phyloP scores from a whole-genome alignment of 768 basidiomycete genomes.

The Suillus brevipes region DNA sequence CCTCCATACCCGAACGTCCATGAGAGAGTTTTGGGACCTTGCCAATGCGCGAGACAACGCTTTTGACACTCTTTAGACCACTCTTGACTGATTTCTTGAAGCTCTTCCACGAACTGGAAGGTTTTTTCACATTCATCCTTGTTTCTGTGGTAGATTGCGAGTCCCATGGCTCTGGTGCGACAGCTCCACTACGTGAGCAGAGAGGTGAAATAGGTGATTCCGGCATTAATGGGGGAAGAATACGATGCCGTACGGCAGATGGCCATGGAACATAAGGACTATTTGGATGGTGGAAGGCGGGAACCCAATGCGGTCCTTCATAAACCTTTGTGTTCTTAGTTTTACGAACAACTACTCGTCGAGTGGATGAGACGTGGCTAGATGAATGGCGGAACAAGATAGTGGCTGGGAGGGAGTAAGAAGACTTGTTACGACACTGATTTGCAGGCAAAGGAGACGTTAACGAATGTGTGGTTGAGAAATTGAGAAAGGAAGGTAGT shows the following conservation, averaged over 20 bases:
- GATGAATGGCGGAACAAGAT: conserved; percentile 17
- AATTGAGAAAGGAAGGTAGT: conserved; percentile 39
- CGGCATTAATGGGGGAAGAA: conserved; percentile 40
- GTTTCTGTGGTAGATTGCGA: conserved; percentile 22
- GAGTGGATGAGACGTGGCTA: conserved; percentile 19
- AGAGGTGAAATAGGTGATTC: conserved; percentile 36
- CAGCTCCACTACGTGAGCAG: conserved; percentile 39
- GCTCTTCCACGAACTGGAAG: conserved; percentile 31
- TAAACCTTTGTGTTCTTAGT: conserved; percentile 22
- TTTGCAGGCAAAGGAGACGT: conserved; percentile 14
- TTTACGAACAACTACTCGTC: conserved; percentile 14
- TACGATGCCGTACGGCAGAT: conserved; percentile 41
- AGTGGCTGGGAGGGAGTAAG: conserved; percentile 19
- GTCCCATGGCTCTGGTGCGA: conserved; percentile 43
- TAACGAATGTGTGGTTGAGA: conserved; percentile 23
- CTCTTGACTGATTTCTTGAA: conserved; percentile 33
- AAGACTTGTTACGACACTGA: conserved; percentile 4
- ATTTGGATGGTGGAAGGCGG: conserved; percentile 49
- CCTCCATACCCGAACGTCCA: background rate
- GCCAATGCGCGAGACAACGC: conserved; percentile 20
- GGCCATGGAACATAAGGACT: conserved; percentile 59
- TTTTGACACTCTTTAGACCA: conserved; percentile 18
- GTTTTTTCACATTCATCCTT: conserved; percentile 19
- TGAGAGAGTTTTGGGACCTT: conserved; percentile 14
- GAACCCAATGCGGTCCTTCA: conserved; percentile 35